phyloP scores from a whole-genome alignment of 2,329 filamentous ascomycete species.

The Plenodomus tracheiphilus region DNA sequence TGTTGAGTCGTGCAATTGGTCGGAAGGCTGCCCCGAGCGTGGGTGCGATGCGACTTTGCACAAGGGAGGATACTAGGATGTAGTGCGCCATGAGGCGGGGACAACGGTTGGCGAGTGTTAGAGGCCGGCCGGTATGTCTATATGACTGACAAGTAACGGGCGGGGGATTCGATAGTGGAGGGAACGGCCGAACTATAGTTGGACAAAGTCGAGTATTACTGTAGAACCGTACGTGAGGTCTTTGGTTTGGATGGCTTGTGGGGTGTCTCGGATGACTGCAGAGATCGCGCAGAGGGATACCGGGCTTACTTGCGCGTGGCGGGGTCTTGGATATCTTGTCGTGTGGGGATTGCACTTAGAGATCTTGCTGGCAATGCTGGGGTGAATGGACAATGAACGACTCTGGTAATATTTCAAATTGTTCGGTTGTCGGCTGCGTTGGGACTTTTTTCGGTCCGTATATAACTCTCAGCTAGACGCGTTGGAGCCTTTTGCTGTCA shows the following conservation, averaged over 20 bases:
- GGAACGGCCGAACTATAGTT: neutral
- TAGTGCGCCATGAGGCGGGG: neutral
- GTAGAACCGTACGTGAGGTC: neutral
- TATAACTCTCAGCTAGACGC: neutral
- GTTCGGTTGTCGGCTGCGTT: no score
- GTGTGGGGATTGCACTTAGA: no score
- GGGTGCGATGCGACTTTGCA: neutral
- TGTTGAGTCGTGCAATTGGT: neutral
- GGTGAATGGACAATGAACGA: no score
- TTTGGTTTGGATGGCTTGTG: neutral
- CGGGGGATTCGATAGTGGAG: neutral
- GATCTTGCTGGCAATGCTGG: no score
- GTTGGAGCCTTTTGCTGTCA: no score
- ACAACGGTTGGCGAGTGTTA: neutral
- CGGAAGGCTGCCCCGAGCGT: neutral
- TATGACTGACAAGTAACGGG: neutral
- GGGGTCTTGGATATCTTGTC: no score
- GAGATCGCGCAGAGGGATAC: neutral
- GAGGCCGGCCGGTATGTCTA: no score
- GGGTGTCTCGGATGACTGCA: neutral
- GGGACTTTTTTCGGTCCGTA: neutral
- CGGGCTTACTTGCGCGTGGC: neutral
- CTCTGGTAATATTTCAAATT: no score
- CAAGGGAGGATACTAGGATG: neutral
- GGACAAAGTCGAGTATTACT: neutral